phyloP scores from a whole-genome alignment of 1,139 yeast genomes.

The Kodamaea derodonti region DNA sequence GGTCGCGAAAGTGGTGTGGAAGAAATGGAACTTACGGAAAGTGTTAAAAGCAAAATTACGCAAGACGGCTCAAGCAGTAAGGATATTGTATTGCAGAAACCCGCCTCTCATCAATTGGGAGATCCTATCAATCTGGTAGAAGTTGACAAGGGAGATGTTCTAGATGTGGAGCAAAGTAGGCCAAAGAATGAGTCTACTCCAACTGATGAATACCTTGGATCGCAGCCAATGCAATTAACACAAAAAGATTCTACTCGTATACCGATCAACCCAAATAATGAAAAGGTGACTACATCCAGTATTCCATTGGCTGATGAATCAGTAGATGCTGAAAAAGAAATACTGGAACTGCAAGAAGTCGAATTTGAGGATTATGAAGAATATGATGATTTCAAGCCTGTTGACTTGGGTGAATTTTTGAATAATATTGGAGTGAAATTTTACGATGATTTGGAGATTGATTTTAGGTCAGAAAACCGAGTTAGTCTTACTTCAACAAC shows the following conservation, averaged over 20 bases:
- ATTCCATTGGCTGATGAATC: conserved; percentile 30
- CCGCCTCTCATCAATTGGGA: too few relatives aligned
- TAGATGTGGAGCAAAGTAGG: too few relatives aligned
- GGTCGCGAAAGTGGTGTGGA: background rate
- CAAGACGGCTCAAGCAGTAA: too few relatives aligned
- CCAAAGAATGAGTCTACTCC: too few relatives aligned
- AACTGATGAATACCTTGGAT: conserved; percentile 8
- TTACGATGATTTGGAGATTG: conserved; percentile 48
- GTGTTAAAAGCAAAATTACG: too few relatives aligned
- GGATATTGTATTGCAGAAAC: too few relatives aligned
- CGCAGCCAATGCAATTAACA: conserved; percentile 22
- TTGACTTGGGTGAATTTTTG: conserved; percentile 40
- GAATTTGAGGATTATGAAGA: conserved; percentile 13
- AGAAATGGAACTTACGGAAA: background rate
- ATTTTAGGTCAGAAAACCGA: conserved; percentile 23
- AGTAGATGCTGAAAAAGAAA: conserved; percentile 12
- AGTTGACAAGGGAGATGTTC: too few relatives aligned
- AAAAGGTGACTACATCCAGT: conserved; percentile 11
- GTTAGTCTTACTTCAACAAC: conserved; percentile 19
- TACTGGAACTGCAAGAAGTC: conserved; percentile 6
- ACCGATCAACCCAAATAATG: conserved; percentile 3
- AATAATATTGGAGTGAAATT: conserved; percentile 47
- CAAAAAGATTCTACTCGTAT: conserved; percentile 10
- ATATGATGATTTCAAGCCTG: conserved; percentile 25
- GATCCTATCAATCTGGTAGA: too few relatives aligned